These are phyloP conservation scores for Candida sp. DNA, from an alignment of 1,139 yeast species.

Conservation along the genomic window DNA sequence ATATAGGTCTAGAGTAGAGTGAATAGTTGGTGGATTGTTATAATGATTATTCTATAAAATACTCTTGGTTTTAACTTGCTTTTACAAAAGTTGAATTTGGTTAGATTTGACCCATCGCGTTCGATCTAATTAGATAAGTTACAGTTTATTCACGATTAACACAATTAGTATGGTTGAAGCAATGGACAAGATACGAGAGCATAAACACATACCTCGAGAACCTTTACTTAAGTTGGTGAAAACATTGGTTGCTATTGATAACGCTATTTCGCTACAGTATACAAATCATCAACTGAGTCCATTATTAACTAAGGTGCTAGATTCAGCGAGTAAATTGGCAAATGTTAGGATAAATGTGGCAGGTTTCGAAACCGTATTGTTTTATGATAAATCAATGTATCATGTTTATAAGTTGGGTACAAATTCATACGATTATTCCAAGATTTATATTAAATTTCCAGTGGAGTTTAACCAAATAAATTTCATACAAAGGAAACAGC, in stretches of 20 bases:
- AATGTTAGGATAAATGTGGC: slow-evolving; percentile 12
- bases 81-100: too few relatives aligned
- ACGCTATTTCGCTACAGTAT: slow-evolving; percentile 20
- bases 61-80: too few relatives aligned
- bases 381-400: slow-evolving; percentile 14
- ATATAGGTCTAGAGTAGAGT: too few relatives aligned
- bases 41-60: too few relatives aligned
- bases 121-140: too few relatives aligned
- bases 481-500: slow-evolving; percentile 38
- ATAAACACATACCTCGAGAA: slow-evolving; percentile 9
- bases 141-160: too few relatives aligned
- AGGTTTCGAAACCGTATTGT: slow-evolving; percentile 15
- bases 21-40: too few relatives aligned
- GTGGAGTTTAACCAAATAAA: slow-evolving; percentile 4
- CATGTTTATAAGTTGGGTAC: slow-evolving; percentile 9
- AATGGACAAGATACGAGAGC: slow-evolving; percentile 2
- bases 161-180: not conserved
- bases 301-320: slow-evolving; percentile 14
- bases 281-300: slow-evolving; percentile 25
- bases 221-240: slow-evolving; percentile 5
- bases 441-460: slow-evolving; percentile 7
- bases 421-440: slow-evolving; percentile 2
- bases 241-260: slow-evolving; percentile 21
- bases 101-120: too few relatives aligned
- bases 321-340: slow-evolving; percentile 17